Percentiles rank a stretch among this genome's conserved stretches.
Evolutionary conservation across 2,329 filamentous ascomycete species (phyloP).

Genomic region (Aaosphaeria arxii): DNA sequence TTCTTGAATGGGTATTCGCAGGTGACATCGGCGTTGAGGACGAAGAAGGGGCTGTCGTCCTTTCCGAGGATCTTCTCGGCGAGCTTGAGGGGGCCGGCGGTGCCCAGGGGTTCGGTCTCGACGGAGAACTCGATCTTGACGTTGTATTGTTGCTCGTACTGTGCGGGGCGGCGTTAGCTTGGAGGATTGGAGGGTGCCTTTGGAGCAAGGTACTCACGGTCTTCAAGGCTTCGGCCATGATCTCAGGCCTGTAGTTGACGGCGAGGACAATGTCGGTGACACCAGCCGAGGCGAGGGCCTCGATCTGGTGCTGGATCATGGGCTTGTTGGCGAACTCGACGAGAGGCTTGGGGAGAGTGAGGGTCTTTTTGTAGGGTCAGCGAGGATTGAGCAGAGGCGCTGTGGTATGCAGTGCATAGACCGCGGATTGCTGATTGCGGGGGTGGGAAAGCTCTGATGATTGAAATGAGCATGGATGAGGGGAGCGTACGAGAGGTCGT

Average conservation of each 20-base stretch:
- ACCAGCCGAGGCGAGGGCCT: conserved; percentile 86
- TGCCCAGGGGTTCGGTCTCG: conserved; percentile 92
- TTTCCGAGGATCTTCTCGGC: conserved; percentile 90
- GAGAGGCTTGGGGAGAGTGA: conserved; percentile 94
- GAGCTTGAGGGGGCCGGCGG: conserved; percentile 91
- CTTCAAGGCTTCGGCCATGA: conserved; percentile 91
- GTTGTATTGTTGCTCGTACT: conserved; percentile 88
- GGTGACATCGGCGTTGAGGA: conserved; percentile 96
- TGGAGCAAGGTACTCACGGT: conserved; percentile 58
- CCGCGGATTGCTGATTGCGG: conserved; percentile 9
- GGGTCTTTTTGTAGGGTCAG: conserved; percentile 60
- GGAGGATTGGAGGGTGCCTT: not conserved
- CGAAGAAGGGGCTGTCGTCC: conserved; percentile 93
- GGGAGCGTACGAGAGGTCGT: conserved; percentile 73
- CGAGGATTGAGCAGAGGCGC: not conserved
- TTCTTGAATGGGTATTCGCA: conserved; percentile 96
- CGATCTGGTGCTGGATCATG: conserved; percentile 98
- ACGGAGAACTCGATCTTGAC: conserved; percentile 97
- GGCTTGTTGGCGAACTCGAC: conserved; percentile 99
- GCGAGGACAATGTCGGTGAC: conserved; percentile 97
- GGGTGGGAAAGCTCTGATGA: conserved; percentile 17
- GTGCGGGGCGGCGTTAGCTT: conserved; percentile 9
- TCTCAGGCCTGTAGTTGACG: conserved; percentile 97
- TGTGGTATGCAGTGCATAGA: not conserved
- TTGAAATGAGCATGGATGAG: conserved; percentile 1